Evolutionary conservation across 495 filamentous ascomycete genomes (phyloP).

Genomic region (Aspergillus sparsus): DNA sequence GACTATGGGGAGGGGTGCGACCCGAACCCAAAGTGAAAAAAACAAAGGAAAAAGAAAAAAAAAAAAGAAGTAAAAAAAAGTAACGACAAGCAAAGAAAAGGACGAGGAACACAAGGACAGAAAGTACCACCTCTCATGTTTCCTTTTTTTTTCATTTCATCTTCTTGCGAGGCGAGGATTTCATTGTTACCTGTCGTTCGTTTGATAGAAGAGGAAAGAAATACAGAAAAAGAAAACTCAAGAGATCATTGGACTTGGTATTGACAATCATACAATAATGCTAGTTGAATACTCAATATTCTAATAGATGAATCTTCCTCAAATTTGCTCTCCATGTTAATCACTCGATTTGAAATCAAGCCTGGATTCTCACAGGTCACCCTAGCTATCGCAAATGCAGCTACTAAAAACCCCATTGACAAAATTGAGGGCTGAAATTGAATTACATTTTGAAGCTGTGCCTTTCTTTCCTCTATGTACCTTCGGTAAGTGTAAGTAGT

Average conservation of each 20-base stretch:
- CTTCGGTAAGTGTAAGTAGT: too few species aligned
- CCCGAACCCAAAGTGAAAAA: not conserved
- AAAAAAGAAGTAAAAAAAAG: slow-evolving; percentile 1
- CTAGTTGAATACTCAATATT: not conserved
- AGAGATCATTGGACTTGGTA: too few species aligned
- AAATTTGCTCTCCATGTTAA: not conserved
- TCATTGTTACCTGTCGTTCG: too few species aligned
- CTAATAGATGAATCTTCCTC: not conserved
- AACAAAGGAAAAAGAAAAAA: not conserved
- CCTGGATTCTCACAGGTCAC: not conserved
- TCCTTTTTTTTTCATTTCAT: not conserved
- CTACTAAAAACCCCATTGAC: not conserved
- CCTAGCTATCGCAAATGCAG: not conserved
- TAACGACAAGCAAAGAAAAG: too few species aligned
- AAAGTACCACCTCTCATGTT: too few species aligned
- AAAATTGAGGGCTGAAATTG: not conserved
- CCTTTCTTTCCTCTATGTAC: too few species aligned
- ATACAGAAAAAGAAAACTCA: too few species aligned
- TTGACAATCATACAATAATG: too few species aligned
- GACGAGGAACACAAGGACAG: not conserved
- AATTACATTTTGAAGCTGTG: too few species aligned
- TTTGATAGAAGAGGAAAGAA: too few species aligned
- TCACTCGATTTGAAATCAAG: not conserved
- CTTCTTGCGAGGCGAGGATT: not conserved
- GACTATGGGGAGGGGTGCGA: not conserved